Evolutionary conservation across 225 moss, liverwort and hornwort genomes (phyloP), one percentile per base, ranked within the genome.

Genomic region (Climacium dendroides): DNA sequence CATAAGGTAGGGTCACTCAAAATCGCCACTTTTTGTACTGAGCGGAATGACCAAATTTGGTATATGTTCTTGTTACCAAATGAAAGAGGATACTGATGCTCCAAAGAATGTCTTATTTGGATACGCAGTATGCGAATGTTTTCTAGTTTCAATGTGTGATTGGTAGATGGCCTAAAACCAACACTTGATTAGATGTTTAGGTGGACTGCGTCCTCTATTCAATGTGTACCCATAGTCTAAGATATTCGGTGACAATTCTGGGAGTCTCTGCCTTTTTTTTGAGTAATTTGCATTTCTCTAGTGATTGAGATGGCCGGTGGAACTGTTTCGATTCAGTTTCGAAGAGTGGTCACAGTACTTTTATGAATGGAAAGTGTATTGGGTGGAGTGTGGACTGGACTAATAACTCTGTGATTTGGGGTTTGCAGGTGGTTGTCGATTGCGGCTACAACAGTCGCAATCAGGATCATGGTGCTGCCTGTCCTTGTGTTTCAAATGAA

Each of bases 401-500:
- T 65, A 66, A 37, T 59, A 74, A 54, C 77, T 74, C 9, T 78
- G 18, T 55, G 50, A 73, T 30, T 84, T 85, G 89, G 91, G 74
- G 87, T 70, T 76, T 89, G 85, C 96, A 98, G 97, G 98, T 99
- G 99, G 99, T 92, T 94, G 80, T 96, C 99, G 39, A 99, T 99
- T 89, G 99, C 94, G 82, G 99, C 96, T 48, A 97, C 97, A 78
- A 99, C 99, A 41, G 91, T 96, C 58, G 97, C 94, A 71, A 99
- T 99, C 79, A 95, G 99, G 81, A 87, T 96, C 29, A 86, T 95
- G 89, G 95, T 97, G 76, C 94, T 99, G 89, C 99, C 99, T 34
- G 89, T 99, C 15, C 90, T 99, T 78, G 89, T 99, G 64, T 97
- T 96, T 83, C 97, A 99, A 90, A 97, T 99, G 97, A 99, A 95